Percentiles rank a stretch among this genome's conserved stretches.
Evolutionary conservation across 805 yeast species (phyloP).

Genomic region (Myxozyma vanderwaltii): DNA sequence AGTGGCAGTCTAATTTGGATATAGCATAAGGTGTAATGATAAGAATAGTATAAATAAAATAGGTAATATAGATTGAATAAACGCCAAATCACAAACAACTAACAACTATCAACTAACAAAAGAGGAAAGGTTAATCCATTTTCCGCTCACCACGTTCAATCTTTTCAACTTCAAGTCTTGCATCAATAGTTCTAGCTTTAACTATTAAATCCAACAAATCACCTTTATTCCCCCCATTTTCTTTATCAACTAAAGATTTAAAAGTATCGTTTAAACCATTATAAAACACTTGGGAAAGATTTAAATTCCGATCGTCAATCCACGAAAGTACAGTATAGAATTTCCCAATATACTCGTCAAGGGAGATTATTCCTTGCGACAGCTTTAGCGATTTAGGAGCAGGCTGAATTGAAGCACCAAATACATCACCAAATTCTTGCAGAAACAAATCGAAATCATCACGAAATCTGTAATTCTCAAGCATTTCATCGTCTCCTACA

Average conservation of each 20-base stretch:
- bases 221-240: background rate
- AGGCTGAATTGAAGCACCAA: slow-evolving; percentile 6
- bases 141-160: slow-evolving; percentile 8
- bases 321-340: slow-evolving; percentile 5
- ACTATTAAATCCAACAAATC: background rate
- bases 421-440: background rate
- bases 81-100: background rate
- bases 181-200: background rate
- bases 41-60: too few species aligned
- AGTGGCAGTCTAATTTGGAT: too few species aligned
- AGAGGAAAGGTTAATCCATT: background rate
- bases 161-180: slow-evolving; percentile 1
- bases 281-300: slow-evolving; percentile 4
- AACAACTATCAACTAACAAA: background rate
- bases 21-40: too few species aligned
- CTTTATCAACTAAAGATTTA: background rate
- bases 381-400: background rate
- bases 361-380: background rate
- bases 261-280: background rate
- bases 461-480: background rate
- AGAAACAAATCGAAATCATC: slow-evolving; percentile 10
- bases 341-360: slow-evolving; percentile 5
- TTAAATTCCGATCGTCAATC: slow-evolving; percentile 7
- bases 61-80: background rate
- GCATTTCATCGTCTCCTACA: background rate